These are phyloP conservation scores for Colletotrichum abscissum DNA, from an alignment of 2,329 filamentous ascomycete genomes.

Conservation along the genomic window DNA sequence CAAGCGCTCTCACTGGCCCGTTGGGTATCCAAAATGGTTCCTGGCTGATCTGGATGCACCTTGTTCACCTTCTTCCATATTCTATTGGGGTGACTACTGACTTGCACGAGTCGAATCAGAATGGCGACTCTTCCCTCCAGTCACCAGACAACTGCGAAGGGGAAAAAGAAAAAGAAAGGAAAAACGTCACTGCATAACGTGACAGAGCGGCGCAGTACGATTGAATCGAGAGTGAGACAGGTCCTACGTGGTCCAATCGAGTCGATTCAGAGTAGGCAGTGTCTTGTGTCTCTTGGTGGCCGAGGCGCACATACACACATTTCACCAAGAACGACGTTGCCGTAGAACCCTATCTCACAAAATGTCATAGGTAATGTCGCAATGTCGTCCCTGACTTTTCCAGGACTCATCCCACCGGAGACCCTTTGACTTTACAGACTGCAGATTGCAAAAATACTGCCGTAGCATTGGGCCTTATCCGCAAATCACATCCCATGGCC, in stretches of 20 bases:
- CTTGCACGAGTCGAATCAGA: neutral
- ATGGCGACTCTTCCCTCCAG: neutral
- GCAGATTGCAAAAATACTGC: neutral
- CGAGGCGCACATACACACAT: neutral
- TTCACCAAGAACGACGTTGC: constrained; percentile 12
- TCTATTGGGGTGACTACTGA: no score
- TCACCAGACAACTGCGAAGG: neutral
- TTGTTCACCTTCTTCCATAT: neutral
- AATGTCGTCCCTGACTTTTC: constrained; percentile 2
- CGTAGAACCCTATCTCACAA: neutral
- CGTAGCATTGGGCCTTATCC: neutral
- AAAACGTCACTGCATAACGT: neutral
- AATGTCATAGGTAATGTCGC: neutral
- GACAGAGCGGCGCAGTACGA: neutral
- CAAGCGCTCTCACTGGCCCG: neutral
- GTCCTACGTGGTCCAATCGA: neutral
- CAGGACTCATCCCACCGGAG: neutral
- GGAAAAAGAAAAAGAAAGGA: neutral
- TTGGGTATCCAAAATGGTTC: neutral
- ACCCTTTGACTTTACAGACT: neutral
- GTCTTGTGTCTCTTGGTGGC: neutral
- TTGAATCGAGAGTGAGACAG: neutral
- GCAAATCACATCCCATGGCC: neutral
- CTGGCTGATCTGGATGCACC: neutral
- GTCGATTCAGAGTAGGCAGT: neutral